Percentiles rank a stretch among this genome's conserved stretches.
Conservation (phyloP, 768 basidiomycete genomes). For the Butyriboletus loyo region DNA sequence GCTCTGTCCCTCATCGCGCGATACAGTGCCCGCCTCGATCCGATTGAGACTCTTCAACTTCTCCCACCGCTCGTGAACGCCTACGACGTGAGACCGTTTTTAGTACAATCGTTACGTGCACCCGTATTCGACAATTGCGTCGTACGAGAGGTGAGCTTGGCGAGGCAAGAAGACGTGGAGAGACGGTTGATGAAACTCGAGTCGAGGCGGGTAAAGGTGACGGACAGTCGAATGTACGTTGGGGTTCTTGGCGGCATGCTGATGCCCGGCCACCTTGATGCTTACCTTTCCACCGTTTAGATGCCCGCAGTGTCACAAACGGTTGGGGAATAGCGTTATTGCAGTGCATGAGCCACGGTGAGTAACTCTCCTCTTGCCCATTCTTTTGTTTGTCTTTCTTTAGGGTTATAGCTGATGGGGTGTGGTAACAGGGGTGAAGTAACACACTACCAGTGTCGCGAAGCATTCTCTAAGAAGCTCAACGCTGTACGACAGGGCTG, state of each 20-base stretch:
- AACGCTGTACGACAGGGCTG: slow-evolving; percentile 34
- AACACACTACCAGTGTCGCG: slow-evolving; percentile 94
- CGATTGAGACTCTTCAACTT: slow-evolving; percentile 78
- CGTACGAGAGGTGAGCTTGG: slow-evolving; percentile 64
- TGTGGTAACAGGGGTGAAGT: slow-evolving; percentile 76
- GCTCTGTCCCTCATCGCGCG: slow-evolving; percentile 86
- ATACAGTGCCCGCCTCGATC: slow-evolving; percentile 79
- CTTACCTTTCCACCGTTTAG: slow-evolving; percentile 37
- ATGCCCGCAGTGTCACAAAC: slow-evolving; percentile 95
- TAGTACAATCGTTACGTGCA: slow-evolving; percentile 64
- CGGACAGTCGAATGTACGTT: slow-evolving; percentile 88
- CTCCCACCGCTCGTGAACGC: slow-evolving; percentile 89
- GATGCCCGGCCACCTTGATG: neutral
- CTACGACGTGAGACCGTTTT: slow-evolving; percentile 72
- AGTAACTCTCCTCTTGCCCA: slow-evolving; percentile 19
- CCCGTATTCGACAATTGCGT: slow-evolving; percentile 70
- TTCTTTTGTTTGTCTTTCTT: neutral
- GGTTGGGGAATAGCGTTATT: slow-evolving; percentile 89
- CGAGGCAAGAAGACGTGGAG: slow-evolving; percentile 76
- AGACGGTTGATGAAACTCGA: slow-evolving; percentile 73
- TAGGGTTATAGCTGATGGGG: neutral
- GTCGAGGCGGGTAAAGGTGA: slow-evolving; percentile 79
- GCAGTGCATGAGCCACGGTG: slow-evolving; percentile 88
- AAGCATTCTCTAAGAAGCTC: slow-evolving; percentile 64
- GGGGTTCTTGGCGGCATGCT: neutral